Conservation (phyloP, 208 protist species). For the Leishmania mexicana region DNA sequence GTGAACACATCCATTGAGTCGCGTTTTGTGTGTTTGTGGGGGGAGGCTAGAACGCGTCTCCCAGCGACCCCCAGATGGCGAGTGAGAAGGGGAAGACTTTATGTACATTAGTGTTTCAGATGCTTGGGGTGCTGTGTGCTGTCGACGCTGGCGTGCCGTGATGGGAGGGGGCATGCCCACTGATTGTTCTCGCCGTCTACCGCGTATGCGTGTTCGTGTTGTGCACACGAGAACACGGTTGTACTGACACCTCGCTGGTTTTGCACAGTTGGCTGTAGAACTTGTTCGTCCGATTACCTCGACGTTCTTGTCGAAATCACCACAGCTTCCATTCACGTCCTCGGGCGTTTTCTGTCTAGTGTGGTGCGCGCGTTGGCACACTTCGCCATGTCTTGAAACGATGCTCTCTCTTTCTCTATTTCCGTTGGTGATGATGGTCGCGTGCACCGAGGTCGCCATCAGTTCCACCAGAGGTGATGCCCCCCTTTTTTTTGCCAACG, state of each 20-base stretch:
- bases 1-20: neutral
- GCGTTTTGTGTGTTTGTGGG: neutral
- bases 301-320: neutral
- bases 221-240: neutral
- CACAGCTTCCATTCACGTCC: neutral
- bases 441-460: neutral
- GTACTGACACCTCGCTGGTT: neutral
- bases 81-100: neutral
- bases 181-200: neutral
- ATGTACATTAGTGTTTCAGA: conserved; percentile 1
- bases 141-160: neutral
- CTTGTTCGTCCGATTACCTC: neutral
- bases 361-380: neutral
- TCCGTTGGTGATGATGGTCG: neutral
- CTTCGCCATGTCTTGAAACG: neutral
- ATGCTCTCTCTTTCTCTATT: neutral
- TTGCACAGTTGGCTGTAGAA: neutral
- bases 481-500: neutral
- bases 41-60: neutral
- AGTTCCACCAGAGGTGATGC: neutral
- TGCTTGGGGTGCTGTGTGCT: neutral
- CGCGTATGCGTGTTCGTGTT: neutral
- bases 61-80: neutral
- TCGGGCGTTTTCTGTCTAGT: neutral
- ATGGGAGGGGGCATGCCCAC: neutral